phyloP scores from a whole-genome alignment of 2,329 filamentous ascomycete species.

The Trichoderma brevicompactum region DNA sequence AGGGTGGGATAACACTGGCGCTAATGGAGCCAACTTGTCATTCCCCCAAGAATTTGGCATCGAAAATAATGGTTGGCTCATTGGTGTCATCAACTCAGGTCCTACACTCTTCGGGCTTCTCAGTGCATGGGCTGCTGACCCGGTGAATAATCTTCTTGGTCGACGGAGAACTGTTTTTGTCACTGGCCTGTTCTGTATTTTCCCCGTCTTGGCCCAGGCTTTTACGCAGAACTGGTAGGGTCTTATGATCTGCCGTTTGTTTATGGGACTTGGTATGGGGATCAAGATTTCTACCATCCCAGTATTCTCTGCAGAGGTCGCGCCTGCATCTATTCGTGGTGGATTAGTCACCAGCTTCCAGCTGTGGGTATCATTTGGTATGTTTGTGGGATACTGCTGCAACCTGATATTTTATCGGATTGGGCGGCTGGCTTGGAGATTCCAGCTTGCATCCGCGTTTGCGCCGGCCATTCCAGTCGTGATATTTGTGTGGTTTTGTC shows the following conservation, averaged over 20 bases:
- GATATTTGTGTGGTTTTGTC: constrained; percentile 60
- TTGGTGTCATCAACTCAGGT: constrained; percentile 60
- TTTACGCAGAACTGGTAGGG: constrained; percentile 57
- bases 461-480: constrained; percentile 65
- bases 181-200: constrained; percentile 58
- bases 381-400: constrained; percentile 67
- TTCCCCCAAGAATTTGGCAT: constrained; percentile 46
- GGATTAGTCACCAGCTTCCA: constrained; percentile 57
- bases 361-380: constrained; percentile 56
- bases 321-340: constrained; percentile 54
- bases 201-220: constrained; percentile 59
- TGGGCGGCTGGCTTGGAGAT: constrained; percentile 61
- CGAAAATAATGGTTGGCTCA: constrained; percentile 51
- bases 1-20: constrained; percentile 53
- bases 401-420: constrained; percentile 66
- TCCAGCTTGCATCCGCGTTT: constrained; percentile 66
- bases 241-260: constrained; percentile 43
- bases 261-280: constrained; percentile 66
- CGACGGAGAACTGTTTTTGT: constrained; percentile 53
- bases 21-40: constrained; percentile 47
- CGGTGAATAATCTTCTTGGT: constrained; percentile 44
- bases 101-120: constrained; percentile 34
- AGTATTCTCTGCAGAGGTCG: constrained; percentile 57
- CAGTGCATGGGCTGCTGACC: constrained; percentile 39
- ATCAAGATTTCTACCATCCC: constrained; percentile 53